phyloP scores from a whole-genome alignment of 352 stramenopile species.

The Aphanomyces astaci region DNA sequence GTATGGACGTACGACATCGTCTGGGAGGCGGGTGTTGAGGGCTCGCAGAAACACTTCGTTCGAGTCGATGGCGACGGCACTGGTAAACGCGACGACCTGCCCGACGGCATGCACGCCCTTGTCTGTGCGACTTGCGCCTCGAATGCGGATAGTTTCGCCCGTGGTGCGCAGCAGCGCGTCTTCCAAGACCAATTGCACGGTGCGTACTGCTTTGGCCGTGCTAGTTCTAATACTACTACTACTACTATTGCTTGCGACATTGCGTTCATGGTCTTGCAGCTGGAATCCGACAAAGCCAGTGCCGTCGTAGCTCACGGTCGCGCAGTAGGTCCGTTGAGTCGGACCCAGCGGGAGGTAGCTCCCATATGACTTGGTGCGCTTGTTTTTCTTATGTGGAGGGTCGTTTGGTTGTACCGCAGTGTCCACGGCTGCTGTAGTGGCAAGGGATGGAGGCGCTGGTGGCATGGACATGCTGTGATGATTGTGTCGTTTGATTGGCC shows the following conservation, averaged over 20 bases:
- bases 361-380: not conserved
- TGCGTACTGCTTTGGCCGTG: slow-evolving; percentile 32
- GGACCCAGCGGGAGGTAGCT: not conserved
- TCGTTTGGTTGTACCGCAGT: no score
- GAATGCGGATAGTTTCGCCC: slow-evolving; percentile 60
- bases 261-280: slow-evolving; percentile 55
- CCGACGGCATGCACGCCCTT: slow-evolving; percentile 86
- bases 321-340: slow-evolving; percentile 14
- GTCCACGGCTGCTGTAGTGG: no score
- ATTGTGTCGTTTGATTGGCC: no score
- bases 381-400: not conserved
- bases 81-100: slow-evolving; percentile 86
- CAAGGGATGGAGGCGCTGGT: no score
- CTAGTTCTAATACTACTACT: no score
- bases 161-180: slow-evolving; percentile 61
- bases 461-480: no score
- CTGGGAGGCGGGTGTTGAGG: slow-evolving; percentile 61
- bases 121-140: slow-evolving; percentile 88
- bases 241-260: slow-evolving; percentile 23
- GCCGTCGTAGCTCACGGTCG: slow-evolving; percentile 57
- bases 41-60: slow-evolving; percentile 39
- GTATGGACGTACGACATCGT: slow-evolving; percentile 41
- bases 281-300: slow-evolving; percentile 71
- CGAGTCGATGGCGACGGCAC: slow-evolving; percentile 37
- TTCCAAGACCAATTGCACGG: slow-evolving; percentile 67